Evolutionary conservation across 257 asterid genomes (phyloP).

Genomic region (Handroanthus guayacan): DNA sequence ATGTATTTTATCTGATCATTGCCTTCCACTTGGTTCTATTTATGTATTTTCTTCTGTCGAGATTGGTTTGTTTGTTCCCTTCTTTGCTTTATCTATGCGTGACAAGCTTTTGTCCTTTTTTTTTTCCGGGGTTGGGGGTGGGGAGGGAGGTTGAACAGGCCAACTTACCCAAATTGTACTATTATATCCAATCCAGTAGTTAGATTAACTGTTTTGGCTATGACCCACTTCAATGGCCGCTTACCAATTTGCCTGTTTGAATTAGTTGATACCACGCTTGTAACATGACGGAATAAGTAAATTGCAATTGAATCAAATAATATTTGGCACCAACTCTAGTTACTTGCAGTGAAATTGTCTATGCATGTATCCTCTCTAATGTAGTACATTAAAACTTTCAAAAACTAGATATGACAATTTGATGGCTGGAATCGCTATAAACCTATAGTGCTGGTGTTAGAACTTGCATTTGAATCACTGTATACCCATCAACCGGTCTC

Average conservation of each 20-base stretch:
- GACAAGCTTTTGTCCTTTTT: background rate
- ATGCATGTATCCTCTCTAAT: background rate
- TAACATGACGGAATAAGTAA: background rate
- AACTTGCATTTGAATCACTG: background rate
- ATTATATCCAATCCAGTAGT: background rate
- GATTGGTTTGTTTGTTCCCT: background rate
- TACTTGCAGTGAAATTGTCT: background rate
- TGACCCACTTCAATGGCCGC: background rate
- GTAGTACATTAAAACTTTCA: background rate
- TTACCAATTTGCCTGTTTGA: constrained; percentile 2
- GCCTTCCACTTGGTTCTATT: background rate
- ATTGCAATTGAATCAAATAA: background rate
- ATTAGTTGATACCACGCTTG: background rate
- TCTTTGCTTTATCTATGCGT: background rate
- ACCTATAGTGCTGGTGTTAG: background rate
- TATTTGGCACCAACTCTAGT: background rate
- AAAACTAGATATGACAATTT: background rate
- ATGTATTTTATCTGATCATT: background rate
- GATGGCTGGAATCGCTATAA: constrained; percentile 5
- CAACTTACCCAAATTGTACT: background rate
- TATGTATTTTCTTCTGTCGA: background rate
- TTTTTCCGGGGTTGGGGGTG: background rate
- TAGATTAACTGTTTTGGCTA: background rate
- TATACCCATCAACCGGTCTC: background rate
- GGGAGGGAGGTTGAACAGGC: background rate